phyloP scores from a whole-genome alignment of 2,329 filamentous ascomycete genomes.

The Polytolypa hystricis region DNA sequence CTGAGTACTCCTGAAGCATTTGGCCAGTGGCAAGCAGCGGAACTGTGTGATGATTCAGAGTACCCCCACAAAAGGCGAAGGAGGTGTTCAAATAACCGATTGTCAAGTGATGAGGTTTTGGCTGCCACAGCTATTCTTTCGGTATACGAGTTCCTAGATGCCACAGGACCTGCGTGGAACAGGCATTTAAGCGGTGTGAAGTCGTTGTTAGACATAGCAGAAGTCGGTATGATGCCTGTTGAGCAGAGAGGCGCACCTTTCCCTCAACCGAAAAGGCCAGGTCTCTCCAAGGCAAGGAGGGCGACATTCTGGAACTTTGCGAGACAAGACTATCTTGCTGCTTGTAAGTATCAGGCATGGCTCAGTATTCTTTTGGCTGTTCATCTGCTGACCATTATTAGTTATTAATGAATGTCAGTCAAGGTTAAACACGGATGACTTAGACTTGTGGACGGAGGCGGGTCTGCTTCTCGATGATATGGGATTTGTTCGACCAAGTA shows the following conservation, averaged over 20 bases:
- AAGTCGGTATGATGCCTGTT: conserved; percentile 31
- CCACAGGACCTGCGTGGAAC: conserved; percentile 52
- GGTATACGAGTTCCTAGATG: conserved; percentile 58
- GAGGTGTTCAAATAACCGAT: conserved; percentile 34
- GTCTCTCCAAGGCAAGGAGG: conserved; percentile 44
- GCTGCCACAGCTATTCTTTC: conserved; percentile 57
- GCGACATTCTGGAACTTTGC: conserved; percentile 60
- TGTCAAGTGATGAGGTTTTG: conserved; percentile 47
- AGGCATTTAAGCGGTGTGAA: conserved; percentile 56
- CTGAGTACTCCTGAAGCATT: conserved; percentile 25
- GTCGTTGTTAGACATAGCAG: conserved; percentile 43
- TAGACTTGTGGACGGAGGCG: conserved; percentile 53
- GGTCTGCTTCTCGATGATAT: conserved; percentile 47
- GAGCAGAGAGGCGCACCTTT: conserved; percentile 24
- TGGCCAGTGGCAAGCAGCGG: conserved; percentile 26
- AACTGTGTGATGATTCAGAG: conserved; percentile 27
- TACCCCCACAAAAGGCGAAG: conserved; percentile 34
- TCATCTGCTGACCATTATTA: conserved; percentile 11
- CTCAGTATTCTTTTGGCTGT: not conserved
- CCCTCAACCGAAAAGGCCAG: conserved; percentile 21
- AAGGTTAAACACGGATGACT: conserved; percentile 50
- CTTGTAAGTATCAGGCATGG: conserved; percentile 35
- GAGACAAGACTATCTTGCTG: conserved; percentile 53
- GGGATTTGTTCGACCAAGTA: conserved; percentile 39
- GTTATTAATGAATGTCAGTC: conserved; percentile 49